Evolutionary conservation across 2,329 filamentous ascomycete genomes (phyloP).

Genomic region (Penicillium sp.): DNA sequence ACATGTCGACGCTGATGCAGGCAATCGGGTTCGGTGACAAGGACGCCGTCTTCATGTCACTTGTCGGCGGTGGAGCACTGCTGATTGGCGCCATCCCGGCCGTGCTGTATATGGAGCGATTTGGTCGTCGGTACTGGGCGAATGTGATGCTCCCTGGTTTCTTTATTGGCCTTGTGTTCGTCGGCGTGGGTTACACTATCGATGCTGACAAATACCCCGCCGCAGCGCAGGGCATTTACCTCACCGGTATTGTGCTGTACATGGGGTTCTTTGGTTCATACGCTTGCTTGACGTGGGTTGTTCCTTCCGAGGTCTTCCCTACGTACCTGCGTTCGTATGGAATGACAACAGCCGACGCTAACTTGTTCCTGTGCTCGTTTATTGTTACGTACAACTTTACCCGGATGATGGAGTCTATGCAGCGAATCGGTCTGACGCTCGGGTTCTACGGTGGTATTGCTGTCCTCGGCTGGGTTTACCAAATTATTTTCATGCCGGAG

Average conservation of each 20-base stretch:
- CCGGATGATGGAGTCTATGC: slow-evolving; percentile 67
- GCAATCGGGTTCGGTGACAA: slow-evolving; percentile 65
- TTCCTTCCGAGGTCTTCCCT: slow-evolving; percentile 68
- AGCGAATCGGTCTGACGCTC: slow-evolving; percentile 61
- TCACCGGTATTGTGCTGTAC: slow-evolving; percentile 60
- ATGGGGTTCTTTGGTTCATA: slow-evolving; percentile 68
- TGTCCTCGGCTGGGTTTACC: slow-evolving; percentile 67
- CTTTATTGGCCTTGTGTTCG: slow-evolving; percentile 66
- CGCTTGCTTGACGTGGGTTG: slow-evolving; percentile 63
- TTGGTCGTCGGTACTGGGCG: slow-evolving; percentile 72
- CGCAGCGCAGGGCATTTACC: slow-evolving; percentile 59
- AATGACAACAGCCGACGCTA: slow-evolving; percentile 68
- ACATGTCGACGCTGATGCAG: slow-evolving; percentile 66
- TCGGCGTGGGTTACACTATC: slow-evolving; percentile 63
- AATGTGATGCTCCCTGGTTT: slow-evolving; percentile 70
- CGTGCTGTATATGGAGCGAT: slow-evolving; percentile 69
- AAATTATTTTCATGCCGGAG: slow-evolving; percentile 73
- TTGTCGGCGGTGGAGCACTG: slow-evolving; percentile 67
- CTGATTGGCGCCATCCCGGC: slow-evolving; percentile 67
- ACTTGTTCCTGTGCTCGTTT: slow-evolving; percentile 69
- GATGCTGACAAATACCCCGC: slow-evolving; percentile 46
- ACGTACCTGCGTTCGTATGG: slow-evolving; percentile 71
- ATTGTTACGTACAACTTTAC: slow-evolving; percentile 74
- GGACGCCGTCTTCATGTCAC: slow-evolving; percentile 65
- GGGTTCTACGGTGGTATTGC: slow-evolving; percentile 75